Base-by-base conservation (phyloP, 192 early-diverging fungal species). In the Coemansia aciculifera region DNA sequence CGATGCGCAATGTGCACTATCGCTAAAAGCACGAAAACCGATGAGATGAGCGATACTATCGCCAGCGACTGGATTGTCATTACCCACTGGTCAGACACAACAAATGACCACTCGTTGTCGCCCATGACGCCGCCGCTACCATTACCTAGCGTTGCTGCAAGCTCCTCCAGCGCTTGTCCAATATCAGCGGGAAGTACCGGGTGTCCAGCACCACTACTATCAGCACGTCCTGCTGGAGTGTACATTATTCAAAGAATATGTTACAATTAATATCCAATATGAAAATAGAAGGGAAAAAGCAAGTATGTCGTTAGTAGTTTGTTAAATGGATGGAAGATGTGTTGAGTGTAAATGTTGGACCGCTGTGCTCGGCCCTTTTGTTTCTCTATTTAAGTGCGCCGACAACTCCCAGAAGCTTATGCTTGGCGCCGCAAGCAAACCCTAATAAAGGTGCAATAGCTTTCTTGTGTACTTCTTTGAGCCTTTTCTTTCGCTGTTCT, bases 41-140 rank as follows among this genome's bases (percentile, higher is more conserved):
- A 81, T 1, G 67, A 69, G 6, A 70, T 49, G 0, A 81, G 61
- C 19, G 79, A 81, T 9, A 81, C 29, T 11, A 36, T 37, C 0
- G 79, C 62, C 6, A 81, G 67, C 1, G 73, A 66, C 42, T 76
- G 74, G n/a, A 81, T 63, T 0, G 71, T 39, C 3, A 60, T 21
- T 23, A 61, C 38, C 72, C 72, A 81, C 54, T 67, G 43, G 59
- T 59, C 48, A 0, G 79, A 70, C 2, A 81, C 64, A 4, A 81
- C 63, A 51, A 81, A 81, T 6, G 67, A 40, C 79, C 71, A 75
- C 15, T 66, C 37, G 62, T 56, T 46, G 63, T 54, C 51, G 27
- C 51, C 51, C 51, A 54, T 54, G 51, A 54, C 24, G 27, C 51
- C 27, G 31, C 56, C 12, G 32, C 66, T 34, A 17, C 32, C 46